Percentiles rank a stretch among this genome's conserved stretches.
Evolutionary conservation across 2,329 filamentous ascomycete genomes (phyloP).

Genomic region (Amylocarpus encephaloides): DNA sequence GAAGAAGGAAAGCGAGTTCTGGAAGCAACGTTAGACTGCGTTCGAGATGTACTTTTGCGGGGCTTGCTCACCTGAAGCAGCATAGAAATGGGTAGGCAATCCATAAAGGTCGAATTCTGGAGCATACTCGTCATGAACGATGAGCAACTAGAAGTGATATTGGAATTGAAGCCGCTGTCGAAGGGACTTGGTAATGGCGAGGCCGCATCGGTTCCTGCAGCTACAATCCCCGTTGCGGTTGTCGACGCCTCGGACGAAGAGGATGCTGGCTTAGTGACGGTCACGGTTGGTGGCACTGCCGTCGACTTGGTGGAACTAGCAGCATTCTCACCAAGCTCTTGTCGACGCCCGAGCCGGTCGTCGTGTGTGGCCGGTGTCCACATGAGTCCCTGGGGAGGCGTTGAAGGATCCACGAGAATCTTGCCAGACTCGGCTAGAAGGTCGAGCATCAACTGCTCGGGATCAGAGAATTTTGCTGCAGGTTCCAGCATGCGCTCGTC

Average conservation of each 20-base stretch:
- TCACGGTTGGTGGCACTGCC: constrained; percentile 12
- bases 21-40: constrained; percentile 1
- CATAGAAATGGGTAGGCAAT: constrained; percentile 78
- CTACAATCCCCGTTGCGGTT: neutral
- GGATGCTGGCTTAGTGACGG: neutral
- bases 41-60: neutral
- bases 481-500: constrained; percentile 26
- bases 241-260: constrained; percentile 1
- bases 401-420: constrained; percentile 28
- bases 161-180: constrained; percentile 56
- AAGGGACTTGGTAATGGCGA: constrained; percentile 57
- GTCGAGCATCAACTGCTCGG: constrained; percentile 22
- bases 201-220: constrained; percentile 18
- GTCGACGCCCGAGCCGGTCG: constrained; percentile 18
- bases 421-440: constrained; percentile 27
- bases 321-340: constrained; percentile 3
- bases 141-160: constrained; percentile 44
- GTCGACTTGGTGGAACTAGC: constrained; percentile 8
- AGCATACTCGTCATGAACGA: constrained; percentile 29
- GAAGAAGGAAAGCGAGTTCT: constrained; percentile 85
- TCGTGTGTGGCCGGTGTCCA: constrained; percentile 6
- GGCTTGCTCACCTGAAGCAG: constrained; percentile 62
- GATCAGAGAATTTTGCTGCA: constrained; percentile 10
- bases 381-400: constrained; percentile 12
- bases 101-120: constrained; percentile 25